Base-by-base conservation (phyloP, 805 yeast genomes). In the Pichia sporocuriosa region DNA sequence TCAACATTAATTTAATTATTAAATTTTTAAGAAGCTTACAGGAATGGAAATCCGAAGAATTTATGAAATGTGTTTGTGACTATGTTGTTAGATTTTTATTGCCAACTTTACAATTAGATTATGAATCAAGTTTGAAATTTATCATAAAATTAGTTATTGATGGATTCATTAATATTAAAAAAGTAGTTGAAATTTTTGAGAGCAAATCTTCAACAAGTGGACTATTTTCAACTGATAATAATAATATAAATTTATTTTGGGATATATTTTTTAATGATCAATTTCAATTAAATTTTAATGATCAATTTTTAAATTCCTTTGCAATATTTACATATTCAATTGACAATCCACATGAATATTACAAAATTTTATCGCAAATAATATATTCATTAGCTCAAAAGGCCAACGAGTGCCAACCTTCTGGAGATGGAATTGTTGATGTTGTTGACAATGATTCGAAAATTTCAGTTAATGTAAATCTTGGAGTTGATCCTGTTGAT, bases 11-110 rank as follows among this genome's bases (percentile, higher is more conserved):
- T 1, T 31, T 51, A 4, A 40, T 51, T 11, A 28, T 42, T 3
- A 41, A 45, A 10, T 47, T 58, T 23, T 28, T 61, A 45, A 51
- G 42, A 29, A 37, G 44, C 24, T 40, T 73, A 58, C 55, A 68
- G 59, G 45, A 43, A 41, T 70, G 63, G 77, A 73, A 49, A 54
- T 69, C 26, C 44, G 45, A 40, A 10, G 65, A 59, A 21, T 63
- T 63, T 43, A 44, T 43, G 4, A 52, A 33, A 19, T 43, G 55
- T 3, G 17, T 63, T 16, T 19, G 46, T 4, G 44, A 49, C 17
- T 57, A 61, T 47, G 39, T 62, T 12, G 52, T 45, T 28, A 53
- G 56, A 31, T 48, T 53, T 21, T 44, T 61, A 0, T 42, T 56
- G n/a, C 62, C 66, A 1, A 56, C 65, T 0, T 35, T 63, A 15